Conservation (phyloP, 192 early-diverging fungal genomes). For the Coemansia sp. region DNA sequence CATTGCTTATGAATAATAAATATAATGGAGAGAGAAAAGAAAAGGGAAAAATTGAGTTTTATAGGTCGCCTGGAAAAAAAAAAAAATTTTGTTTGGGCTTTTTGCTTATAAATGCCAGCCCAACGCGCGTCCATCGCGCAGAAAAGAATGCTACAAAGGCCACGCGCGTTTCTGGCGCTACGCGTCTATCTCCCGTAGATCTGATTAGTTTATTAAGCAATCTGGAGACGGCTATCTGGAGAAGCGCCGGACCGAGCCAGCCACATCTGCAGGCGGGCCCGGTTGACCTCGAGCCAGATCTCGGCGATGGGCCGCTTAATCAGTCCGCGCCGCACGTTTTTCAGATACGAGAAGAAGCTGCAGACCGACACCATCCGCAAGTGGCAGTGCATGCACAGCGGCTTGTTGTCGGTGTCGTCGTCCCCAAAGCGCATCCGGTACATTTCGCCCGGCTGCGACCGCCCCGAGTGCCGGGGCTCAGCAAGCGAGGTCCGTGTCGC, state of each 20-base stretch:
- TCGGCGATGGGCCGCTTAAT: slow-evolving; percentile 49
- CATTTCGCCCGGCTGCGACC: slow-evolving; percentile 16
- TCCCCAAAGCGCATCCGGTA: slow-evolving; percentile 46
- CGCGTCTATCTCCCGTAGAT: not conserved
- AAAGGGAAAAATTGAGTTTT: not conserved
- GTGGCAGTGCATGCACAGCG: slow-evolving; percentile 40
- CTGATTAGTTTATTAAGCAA: slow-evolving; percentile 3
- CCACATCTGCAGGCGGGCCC: slow-evolving; percentile 48
- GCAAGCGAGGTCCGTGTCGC: slow-evolving; percentile 11
- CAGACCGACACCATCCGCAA: slow-evolving; percentile 46
- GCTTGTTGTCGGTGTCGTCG: slow-evolving; percentile 46
- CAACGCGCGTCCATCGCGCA: too few relatives aligned
- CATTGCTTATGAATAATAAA: slow-evolving; percentile 10
- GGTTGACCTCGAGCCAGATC: slow-evolving; percentile 52
- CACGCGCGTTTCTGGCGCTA: not conserved
- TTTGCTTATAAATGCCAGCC: too few relatives aligned
- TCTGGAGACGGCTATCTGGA: slow-evolving; percentile 26
- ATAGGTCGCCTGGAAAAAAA: not conserved
- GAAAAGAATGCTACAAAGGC: too few relatives aligned
- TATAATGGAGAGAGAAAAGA: not conserved
- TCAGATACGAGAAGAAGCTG: slow-evolving; percentile 51
- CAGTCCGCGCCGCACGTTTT: slow-evolving; percentile 44
- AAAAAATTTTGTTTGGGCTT: not conserved
- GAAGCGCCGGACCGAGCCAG: slow-evolving; percentile 45
- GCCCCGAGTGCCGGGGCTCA: slow-evolving; percentile 10